Percentiles rank a stretch among this genome's conserved stretches.
These are phyloP conservation scores for Candida ficus DNA, from an alignment of 805 yeast genomes.

Conservation along the genomic window DNA sequence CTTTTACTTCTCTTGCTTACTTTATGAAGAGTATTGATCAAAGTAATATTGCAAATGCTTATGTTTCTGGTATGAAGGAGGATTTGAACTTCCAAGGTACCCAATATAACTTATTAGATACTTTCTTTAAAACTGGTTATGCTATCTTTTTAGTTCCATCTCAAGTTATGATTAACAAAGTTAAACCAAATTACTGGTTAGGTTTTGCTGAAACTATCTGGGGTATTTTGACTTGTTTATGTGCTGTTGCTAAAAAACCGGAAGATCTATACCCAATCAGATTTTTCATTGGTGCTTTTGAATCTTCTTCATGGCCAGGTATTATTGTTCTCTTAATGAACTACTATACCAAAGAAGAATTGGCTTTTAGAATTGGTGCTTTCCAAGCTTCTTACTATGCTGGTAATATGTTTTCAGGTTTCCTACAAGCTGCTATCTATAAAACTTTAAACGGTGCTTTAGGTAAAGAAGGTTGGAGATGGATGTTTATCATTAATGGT, in stretches of 20 bases:
- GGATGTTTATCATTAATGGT: constrained; percentile 17
- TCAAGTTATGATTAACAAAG: constrained; percentile 51
- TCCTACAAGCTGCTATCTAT: constrained; percentile 29
- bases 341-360: constrained; percentile 32
- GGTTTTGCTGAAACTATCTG: constrained; percentile 60
- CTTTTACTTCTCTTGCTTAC: constrained; percentile 12
- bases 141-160: constrained; percentile 63
- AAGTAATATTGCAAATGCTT: constrained; percentile 50
- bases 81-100: constrained; percentile 26
- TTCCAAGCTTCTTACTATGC: constrained; percentile 14
- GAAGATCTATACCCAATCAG: constrained; percentile 47
- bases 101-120: constrained; percentile 35
- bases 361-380: constrained; percentile 28
- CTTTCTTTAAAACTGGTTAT: constrained; percentile 56
- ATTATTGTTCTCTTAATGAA: constrained; percentile 29
- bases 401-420: constrained; percentile 27
- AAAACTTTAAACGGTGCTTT: constrained; percentile 5
- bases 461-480: constrained; percentile 13
- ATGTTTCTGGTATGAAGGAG: constrained; percentile 44
- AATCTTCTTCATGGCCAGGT: constrained; percentile 54
- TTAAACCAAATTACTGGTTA: constrained; percentile 43
- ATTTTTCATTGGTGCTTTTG: constrained; percentile 65
- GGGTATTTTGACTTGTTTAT: constrained; percentile 60
- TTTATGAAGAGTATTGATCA: constrained; percentile 43
- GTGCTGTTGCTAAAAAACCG: constrained; percentile 33